Conservation (phyloP, 495 filamentous ascomycete genomes). For the Pyrenula aspistea region DNA sequence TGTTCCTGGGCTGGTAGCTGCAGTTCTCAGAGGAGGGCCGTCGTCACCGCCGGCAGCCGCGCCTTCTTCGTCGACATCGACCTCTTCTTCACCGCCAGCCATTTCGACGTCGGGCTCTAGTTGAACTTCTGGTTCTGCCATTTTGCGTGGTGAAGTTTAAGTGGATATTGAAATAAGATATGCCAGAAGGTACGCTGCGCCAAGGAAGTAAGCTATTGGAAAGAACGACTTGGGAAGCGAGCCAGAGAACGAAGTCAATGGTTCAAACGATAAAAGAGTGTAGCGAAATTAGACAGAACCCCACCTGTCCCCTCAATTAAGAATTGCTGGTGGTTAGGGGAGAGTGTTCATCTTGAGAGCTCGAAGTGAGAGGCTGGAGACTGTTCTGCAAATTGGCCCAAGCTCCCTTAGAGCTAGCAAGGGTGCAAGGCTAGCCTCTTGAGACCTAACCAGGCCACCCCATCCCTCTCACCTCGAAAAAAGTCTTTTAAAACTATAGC, state of each 20-base stretch:
- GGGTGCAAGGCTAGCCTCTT: too few species aligned
- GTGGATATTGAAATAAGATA: background rate
- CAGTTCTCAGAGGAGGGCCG: background rate
- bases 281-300: too few species aligned
- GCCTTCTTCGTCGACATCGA: background rate
- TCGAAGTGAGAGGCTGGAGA: background rate
- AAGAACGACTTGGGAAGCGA: background rate
- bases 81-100: background rate
- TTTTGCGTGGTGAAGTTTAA: background rate
- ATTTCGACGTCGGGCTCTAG: slow-evolving; percentile 1
- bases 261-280: background rate
- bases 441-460: too few species aligned
- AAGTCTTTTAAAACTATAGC: too few species aligned
- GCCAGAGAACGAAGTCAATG: background rate
- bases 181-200: background rate
- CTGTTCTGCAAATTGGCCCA: background rate
- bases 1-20: background rate
- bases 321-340: background rate
- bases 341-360: background rate
- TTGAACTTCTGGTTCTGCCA: slow-evolving; percentile 1
- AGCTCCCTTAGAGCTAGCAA: background rate
- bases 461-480: too few species aligned
- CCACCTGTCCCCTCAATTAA: too few species aligned
- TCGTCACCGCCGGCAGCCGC: background rate
- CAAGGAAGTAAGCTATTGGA: background rate